Conservation (phyloP, 2,329 filamentous ascomycete species). For the Fusarium tricinctum region DNA sequence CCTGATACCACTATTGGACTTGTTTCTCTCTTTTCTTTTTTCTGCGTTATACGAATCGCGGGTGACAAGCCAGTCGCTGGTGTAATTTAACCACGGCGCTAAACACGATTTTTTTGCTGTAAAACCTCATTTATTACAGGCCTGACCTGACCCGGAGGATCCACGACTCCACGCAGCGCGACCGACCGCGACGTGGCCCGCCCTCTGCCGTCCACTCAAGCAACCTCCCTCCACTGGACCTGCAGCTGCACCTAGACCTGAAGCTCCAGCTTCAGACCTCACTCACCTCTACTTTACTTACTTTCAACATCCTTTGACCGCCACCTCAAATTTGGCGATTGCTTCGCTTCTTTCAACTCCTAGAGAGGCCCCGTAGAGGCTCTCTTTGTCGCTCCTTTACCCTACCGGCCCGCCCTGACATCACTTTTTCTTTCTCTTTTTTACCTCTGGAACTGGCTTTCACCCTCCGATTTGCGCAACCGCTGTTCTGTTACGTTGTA, state of each 20-base stretch:
- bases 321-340: conserved; percentile 38
- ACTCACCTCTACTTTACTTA: conserved; percentile 25
- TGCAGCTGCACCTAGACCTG: neutral
- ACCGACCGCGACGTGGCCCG: conserved; percentile 48
- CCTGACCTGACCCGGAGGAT: conserved; percentile 30
- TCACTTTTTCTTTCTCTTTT: conserved; percentile 30
- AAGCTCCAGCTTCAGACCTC: conserved; percentile 6
- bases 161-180: conserved; percentile 22
- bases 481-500: conserved; percentile 17
- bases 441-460: conserved; percentile 4
- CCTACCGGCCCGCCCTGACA: conserved; percentile 12
- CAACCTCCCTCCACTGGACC: neutral
- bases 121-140: conserved; percentile 37
- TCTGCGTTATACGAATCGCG: conserved; percentile 22
- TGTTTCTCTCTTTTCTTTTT: conserved; percentile 3
- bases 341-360: conserved; percentile 25
- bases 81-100: conserved; percentile 33
- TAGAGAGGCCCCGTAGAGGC: conserved; percentile 26
- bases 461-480: conserved; percentile 24
- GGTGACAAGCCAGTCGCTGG: conserved; percentile 19
- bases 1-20: conserved; percentile 11
- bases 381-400: conserved; percentile 33
- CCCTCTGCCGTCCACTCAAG: conserved; percentile 31
- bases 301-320: conserved; percentile 33
- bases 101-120: conserved; percentile 21